Evolutionary conservation across 2,329 filamentous ascomycete genomes (phyloP).

Genomic region (Hypoxylon sp.): DNA sequence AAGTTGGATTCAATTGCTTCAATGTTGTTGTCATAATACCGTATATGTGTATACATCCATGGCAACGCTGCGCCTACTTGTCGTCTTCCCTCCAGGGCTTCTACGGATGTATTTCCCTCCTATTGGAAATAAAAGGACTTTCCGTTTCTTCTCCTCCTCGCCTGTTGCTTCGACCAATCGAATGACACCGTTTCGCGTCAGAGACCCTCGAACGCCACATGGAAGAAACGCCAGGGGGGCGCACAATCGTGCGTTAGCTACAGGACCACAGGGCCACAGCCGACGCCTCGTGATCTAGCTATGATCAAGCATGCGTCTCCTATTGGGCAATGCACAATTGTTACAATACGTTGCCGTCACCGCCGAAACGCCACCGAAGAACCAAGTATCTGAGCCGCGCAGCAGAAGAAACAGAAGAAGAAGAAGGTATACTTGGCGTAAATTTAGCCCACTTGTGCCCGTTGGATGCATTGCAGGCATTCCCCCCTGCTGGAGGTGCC

Average conservation of each 20-base stretch:
- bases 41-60: constrained; percentile 20
- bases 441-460: constrained; percentile 17
- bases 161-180: constrained; percentile 29
- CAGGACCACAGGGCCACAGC: constrained; percentile 6
- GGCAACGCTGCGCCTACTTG: constrained; percentile 36
- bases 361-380: constrained; percentile 26
- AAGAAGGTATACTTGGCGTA: constrained; percentile 7
- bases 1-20: constrained; percentile 20
- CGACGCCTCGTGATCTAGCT: constrained; percentile 23
- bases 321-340: constrained; percentile 13
- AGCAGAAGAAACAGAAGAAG: constrained; percentile 2
- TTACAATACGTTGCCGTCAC: constrained; percentile 13
- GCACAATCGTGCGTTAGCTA: constrained; percentile 13
- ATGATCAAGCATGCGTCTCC: constrained; percentile 10
- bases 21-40: constrained; percentile 32
- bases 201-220: constrained; percentile 37
- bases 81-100: no score
- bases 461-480: constrained; percentile 13
- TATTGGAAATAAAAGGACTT: constrained; percentile 30
- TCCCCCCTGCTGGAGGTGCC: background rate
- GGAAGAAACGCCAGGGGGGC: constrained; percentile 33
- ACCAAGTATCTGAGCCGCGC: constrained; percentile 12
- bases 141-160: constrained; percentile 27
- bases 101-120: constrained; percentile 10
- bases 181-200: constrained; percentile 33